A percentile compares a stretch with the other conserved stretches of the same genome.
Conservation (phyloP, 768 basidiomycete species). For the Amylocystis lapponica region DNA sequence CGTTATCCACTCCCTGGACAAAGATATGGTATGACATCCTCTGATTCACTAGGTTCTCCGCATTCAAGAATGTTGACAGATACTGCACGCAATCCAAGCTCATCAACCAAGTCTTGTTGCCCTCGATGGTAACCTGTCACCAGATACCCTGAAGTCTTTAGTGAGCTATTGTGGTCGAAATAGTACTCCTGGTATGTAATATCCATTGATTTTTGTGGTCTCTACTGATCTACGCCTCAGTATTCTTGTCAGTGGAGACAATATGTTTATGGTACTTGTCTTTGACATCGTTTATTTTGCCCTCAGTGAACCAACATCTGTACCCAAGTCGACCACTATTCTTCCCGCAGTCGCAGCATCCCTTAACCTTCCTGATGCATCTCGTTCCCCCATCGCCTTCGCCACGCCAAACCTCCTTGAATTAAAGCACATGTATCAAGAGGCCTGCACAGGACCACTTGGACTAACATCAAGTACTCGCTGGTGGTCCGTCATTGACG, state of each 20-base stretch:
- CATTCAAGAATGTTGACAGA: conserved; percentile 30
- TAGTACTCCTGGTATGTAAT: conserved; percentile 47
- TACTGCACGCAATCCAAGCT: conserved; percentile 41
- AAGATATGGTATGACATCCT: conserved; percentile 37
- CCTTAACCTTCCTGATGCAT: conserved; percentile 20
- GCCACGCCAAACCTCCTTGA: conserved; percentile 86
- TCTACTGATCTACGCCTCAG: conserved; percentile 29
- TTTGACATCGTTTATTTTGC: no score
- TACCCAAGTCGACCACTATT: conserved; percentile 70
- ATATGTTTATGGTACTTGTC: not conserved
- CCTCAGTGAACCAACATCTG: conserved; percentile 87
- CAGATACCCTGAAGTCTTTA: conserved; percentile 44
- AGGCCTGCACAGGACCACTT: conserved; percentile 38
- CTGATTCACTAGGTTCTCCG: no score
- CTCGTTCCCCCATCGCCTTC: conserved; percentile 52
- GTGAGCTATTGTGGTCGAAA: conserved; percentile 44
- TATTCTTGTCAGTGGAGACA: conserved; percentile 66
- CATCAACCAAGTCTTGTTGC: conserved; percentile 56
- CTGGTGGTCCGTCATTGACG: conserved; percentile 67
- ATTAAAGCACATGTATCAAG: conserved; percentile 52
- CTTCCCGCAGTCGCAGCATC: conserved; percentile 52
- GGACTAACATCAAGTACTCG: conserved; percentile 45
- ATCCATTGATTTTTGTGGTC: not conserved
- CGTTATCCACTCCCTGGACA: conserved; percentile 47
- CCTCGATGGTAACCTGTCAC: conserved; percentile 70